Percentiles rank a stretch among this genome's conserved stretches.
These are phyloP conservation scores for Rhodotorula sp. DNA, from an alignment of 1,284 basidiomycete species.

Conservation along the genomic window DNA sequence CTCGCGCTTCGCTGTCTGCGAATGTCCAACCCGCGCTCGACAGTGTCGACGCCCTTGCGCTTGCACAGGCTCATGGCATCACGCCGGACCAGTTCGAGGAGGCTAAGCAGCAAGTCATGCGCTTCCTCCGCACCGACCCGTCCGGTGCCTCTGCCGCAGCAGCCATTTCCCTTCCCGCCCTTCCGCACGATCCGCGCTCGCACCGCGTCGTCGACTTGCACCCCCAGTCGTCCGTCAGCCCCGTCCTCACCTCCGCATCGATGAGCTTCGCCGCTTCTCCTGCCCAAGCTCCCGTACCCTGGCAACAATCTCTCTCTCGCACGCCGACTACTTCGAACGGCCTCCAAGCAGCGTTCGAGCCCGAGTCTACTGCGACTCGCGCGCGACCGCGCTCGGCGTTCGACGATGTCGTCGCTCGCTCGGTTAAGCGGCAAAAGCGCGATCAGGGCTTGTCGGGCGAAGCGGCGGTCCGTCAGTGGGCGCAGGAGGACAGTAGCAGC, in stretches of 20 bases:
- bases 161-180: neutral
- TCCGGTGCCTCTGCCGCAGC: neutral
- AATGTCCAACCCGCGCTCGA: neutral
- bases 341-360: slow-evolving; percentile 16
- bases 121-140: slow-evolving; percentile 19
- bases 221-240: too few relatives aligned
- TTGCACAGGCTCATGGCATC: slow-evolving; percentile 25
- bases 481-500: slow-evolving; percentile 25
- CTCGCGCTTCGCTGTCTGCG: neutral
- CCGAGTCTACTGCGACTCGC: neutral
- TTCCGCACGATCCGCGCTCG: neutral
- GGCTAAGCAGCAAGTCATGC: slow-evolving; percentile 29
- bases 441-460: neutral
- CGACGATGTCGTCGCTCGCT: slow-evolving; percentile 27
- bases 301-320: neutral
- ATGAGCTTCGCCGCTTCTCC: neutral
- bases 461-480: slow-evolving; percentile 24
- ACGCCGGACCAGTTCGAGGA: slow-evolving; percentile 32
- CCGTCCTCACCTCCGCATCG: too few relatives aligned
- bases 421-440: slow-evolving; percentile 18
- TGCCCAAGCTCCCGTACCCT: neutral
- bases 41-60: neutral
- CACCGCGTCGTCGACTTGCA: too few relatives aligned
- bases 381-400: slow-evolving; percentile 5
- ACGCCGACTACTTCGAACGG: slow-evolving; percentile 10